phyloP scores from a whole-genome alignment of 2,329 filamentous ascomycete genomes.

The Coniochaeta sp. region DNA sequence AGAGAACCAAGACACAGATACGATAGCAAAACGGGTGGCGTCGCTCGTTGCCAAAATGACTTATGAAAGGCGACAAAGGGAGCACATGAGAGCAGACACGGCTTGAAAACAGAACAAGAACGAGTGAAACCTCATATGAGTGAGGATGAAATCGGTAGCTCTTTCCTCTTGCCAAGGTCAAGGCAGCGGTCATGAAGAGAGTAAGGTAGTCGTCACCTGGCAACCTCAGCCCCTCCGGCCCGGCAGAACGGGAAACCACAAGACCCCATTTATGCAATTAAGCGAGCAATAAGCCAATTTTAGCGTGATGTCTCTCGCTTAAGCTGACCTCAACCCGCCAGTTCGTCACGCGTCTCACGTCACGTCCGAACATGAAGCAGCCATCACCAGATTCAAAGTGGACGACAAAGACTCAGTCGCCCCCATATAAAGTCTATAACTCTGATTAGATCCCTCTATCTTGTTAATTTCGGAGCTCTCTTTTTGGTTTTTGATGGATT shows the following conservation, averaged over 20 bases:
- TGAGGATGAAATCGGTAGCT: no score
- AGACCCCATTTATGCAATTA: conserved; percentile 6
- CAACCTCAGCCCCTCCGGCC: background rate
- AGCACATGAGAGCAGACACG: no score
- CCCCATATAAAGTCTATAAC: no score
- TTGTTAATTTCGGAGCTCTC: no score
- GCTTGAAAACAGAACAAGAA: no score
- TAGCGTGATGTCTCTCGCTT: background rate
- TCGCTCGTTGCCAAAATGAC: no score
- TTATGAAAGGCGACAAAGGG: no score
- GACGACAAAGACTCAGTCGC: background rate
- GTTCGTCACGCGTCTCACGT: conserved; percentile 8
- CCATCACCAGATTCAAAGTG: background rate
- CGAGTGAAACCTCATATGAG: no score
- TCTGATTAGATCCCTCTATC: no score
- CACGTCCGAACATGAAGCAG: conserved; percentile 3
- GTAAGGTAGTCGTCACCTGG: background rate
- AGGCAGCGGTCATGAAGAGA: background rate
- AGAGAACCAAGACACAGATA: no score
- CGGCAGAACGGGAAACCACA: background rate
- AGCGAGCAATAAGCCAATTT: background rate
- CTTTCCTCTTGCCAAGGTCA: no score
- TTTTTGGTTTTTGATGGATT: background rate
- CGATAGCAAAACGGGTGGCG: no score
- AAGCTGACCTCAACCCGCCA: conserved; percentile 6